Base-by-base conservation (phyloP, 176 grass and related monocot species). In the Hsuehochloa calcarea region DNA sequence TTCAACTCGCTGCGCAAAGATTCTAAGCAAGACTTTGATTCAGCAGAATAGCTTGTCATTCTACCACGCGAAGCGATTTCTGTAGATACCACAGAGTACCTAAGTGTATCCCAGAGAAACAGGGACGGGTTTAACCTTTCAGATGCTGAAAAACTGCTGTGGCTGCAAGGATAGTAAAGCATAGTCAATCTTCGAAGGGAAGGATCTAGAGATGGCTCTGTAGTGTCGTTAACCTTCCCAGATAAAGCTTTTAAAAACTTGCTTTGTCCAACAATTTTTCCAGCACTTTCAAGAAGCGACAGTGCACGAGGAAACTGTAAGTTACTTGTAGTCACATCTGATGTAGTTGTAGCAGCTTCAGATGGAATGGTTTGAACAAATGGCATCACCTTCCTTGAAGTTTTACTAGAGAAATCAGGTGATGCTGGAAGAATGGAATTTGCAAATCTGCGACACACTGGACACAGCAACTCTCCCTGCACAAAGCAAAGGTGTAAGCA, bases 401-500 rank as follows among this genome's bases (percentile, higher is more conserved):
- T 70, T 92, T 73, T 88, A 68, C 83, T 85, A 68, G 74, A 92
- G 75, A 83, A 80, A 77, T 87, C 60, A 17, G 74, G 72, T 46
- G 78, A 87, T 68, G 90, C 91, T 16, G 97, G 97, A 70, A 99
- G 90, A 75, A 96, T 99, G 81, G 97, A 94, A 82, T 99, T 99
- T 68, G 97, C 88, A 85, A 99, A 96, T 85, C 97, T 91, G 25
- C 97, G 93, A 73, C 97, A 99, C 67, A 99, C 90, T 69, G 97
- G 97, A 78, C 97, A 99, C 22, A 99, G 86, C 82, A 96, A 83
- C 77, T 99, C 97, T 88, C 97, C 97, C 97, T 99, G 85, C 26
- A 70, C 29, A 75, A 89, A 82, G 40, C 17, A 56, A 45, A 71
- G 23, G 45, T 58, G 44, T 89, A 81, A 89, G 49, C 65, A 87